Evolutionary conservation across 2,329 filamentous ascomycete genomes (phyloP), one percentile per base, ranked within the genome.

Genomic region (Aspergillus candidus): DNA sequence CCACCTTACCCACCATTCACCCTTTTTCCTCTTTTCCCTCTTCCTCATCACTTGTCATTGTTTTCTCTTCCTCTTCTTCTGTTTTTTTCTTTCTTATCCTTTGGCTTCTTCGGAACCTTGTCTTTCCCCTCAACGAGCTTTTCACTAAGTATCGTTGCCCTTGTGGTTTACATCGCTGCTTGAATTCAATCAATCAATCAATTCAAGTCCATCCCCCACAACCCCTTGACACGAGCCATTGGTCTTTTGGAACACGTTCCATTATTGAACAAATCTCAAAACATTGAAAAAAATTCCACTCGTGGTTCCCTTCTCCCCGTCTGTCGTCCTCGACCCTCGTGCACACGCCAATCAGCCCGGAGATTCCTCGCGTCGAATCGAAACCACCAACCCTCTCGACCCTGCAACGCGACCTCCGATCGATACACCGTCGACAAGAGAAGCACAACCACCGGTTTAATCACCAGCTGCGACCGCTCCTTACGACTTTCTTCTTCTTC

Each of bases 11-110:
- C 35, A 31, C 32, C 12, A 27, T 40, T 22, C 11, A 34, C 17
- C 17, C 45, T 42, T 37, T 43, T 40, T 41, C 46, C 44, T 50
- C 47, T 49, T 41, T 43, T 44, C 84, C 76, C 51, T 76, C 70
- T 49, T 79, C 74, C 40, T 90, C 60, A 54, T 67, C 76, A 46
- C 80, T 74, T 22, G 73, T 70, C 46, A 49, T 41, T 44, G 42
- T 30, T 50, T 72, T 78, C 57, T 68, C 75, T 62, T 72, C 80
- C 50, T 83, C 78, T 50, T 38, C 32, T 50, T 43, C 42, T 48
- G 47, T 45, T 38, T 48, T 49, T 50, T 51, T 18, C 18, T 18
- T 18, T 18, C 18, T 18, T 44, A 40, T 43, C 38, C 41, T 49
- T 46, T 48, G 44, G 48, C 46, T 49, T 44, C 37, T 37, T 46